Evolutionary conservation across 495 filamentous ascomycete species (phyloP).

Genomic region (Penicillium mononematosum): DNA sequence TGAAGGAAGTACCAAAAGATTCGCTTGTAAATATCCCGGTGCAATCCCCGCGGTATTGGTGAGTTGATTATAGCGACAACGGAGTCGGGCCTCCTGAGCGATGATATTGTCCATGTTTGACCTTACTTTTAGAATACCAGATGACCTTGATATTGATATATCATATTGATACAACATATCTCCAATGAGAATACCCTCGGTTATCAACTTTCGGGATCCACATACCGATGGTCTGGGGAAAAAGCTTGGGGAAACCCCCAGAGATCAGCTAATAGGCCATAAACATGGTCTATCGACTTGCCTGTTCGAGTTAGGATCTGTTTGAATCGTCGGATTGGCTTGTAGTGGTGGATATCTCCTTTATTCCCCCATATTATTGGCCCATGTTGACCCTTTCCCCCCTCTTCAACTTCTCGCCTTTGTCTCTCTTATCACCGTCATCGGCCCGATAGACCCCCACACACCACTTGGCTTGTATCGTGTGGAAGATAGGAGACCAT

Average conservation of each 20-base stretch:
- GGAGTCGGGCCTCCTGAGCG: conserved; percentile 41
- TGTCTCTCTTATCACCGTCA: not conserved
- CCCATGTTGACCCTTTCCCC: not conserved
- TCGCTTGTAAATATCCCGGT: conserved; percentile 54
- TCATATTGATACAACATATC: not conserved
- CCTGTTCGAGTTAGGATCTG: conserved; percentile 10
- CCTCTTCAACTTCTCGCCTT: not conserved
- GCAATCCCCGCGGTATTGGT: conserved; percentile 52
- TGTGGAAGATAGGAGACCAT: not conserved
- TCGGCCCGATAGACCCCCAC: not conserved
- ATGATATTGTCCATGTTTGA: conserved; percentile 17
- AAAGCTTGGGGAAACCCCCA: conserved; percentile 7
- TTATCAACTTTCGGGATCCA: conserved; percentile 24
- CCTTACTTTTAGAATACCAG: not conserved
- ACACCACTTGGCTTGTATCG: not conserved
- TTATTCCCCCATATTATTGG: not conserved
- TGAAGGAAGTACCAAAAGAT: conserved; percentile 54
- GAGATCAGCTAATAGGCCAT: too few relatives aligned
- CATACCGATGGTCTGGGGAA: conserved; percentile 26
- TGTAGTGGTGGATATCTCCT: not conserved
- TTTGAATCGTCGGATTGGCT: not conserved
- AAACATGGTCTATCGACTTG: not conserved
- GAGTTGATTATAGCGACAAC: conserved; percentile 39
- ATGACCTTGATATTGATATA: not conserved
- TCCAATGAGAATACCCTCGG: conserved; percentile 2